These are phyloP conservation scores for Fusarium xylarioides DNA, from an alignment of 2,329 filamentous ascomycete species.

Conservation along the genomic window DNA sequence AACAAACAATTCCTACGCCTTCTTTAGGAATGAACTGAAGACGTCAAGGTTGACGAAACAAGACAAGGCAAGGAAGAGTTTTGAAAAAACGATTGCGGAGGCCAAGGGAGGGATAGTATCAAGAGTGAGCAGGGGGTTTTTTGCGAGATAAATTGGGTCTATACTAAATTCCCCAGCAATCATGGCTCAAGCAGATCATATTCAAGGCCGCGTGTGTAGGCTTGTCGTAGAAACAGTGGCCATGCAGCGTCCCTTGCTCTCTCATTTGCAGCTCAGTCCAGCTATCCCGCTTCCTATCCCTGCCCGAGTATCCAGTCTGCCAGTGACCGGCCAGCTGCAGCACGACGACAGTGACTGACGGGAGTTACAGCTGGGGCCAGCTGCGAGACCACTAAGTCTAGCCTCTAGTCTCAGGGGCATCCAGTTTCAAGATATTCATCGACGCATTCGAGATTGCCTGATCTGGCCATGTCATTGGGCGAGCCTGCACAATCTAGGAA, in stretches of 20 bases:
- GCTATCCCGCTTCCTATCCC: slow-evolving; percentile 1
- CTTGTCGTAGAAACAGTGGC: slow-evolving; percentile 20
- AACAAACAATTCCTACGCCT: slow-evolving; percentile 36
- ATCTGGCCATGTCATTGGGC: slow-evolving; percentile 14
- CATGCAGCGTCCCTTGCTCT: slow-evolving; percentile 6
- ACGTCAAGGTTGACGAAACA: slow-evolving; percentile 15
- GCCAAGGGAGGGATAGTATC: slow-evolving; percentile 14
- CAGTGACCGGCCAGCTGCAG: neutral
- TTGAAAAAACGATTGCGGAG: slow-evolving; percentile 17
- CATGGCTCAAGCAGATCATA: slow-evolving; percentile 22
- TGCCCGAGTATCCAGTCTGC: neutral
- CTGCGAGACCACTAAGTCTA: neutral
- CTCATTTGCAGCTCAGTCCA: slow-evolving; percentile 12
- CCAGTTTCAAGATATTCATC: slow-evolving; percentile 34
- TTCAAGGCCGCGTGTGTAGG: slow-evolving; percentile 23
- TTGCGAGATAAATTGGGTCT: slow-evolving; percentile 13
- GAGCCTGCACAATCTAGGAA: neutral
- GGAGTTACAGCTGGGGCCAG: slow-evolving; percentile 18
- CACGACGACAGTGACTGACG: neutral
- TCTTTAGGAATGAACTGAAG: slow-evolving; percentile 34
- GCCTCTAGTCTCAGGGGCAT: slow-evolving; percentile 23
- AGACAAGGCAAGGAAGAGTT: slow-evolving; percentile 23
- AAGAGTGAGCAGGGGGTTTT: slow-evolving; percentile 19
- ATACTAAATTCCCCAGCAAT: slow-evolving; percentile 35
- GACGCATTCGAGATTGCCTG: slow-evolving; percentile 22